Conservation (phyloP, 306 rosid genomes). For the Vachellia collinsii region DNA sequence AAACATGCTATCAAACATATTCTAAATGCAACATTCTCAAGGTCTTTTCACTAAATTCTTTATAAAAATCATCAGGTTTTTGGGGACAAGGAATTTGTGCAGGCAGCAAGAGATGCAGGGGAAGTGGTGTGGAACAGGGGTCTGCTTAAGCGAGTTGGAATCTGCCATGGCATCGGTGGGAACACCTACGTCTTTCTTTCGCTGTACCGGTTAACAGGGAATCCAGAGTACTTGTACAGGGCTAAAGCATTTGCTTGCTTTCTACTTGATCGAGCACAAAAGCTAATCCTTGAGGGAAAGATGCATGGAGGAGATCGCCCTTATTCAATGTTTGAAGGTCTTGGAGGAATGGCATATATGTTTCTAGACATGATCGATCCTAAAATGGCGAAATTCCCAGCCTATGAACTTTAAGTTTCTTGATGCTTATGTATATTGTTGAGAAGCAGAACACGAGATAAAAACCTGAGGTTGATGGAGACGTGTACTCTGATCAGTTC, state of each 20-base stretch:
- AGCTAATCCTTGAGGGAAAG: conserved; percentile 58
- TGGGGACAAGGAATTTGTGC: conserved; percentile 65
- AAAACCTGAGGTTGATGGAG: not conserved
- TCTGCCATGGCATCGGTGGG: conserved; percentile 87
- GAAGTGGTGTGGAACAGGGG: conserved; percentile 82
- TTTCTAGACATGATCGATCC: conserved; percentile 78
- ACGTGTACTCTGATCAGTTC: not conserved
- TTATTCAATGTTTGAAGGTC: conserved; percentile 75
- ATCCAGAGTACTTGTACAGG: conserved; percentile 59
- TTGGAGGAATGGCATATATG: conserved; percentile 75
- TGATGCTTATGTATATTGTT: conserved; percentile 10
- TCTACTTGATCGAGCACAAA: conserved; percentile 62
- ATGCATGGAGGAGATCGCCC: conserved; percentile 90
- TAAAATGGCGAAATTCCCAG: conserved; percentile 69
- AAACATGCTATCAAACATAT: no score
- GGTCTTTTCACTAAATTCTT: conserved; percentile 9
- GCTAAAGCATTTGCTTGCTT: conserved; percentile 87
- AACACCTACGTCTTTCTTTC: conserved; percentile 83
- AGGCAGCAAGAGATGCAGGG: conserved; percentile 77
- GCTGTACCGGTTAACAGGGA: conserved; percentile 70
- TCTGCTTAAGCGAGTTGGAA: conserved; percentile 79
- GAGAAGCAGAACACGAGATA: not conserved
- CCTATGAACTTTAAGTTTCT: conserved; percentile 59
- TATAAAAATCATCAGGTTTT: conserved; percentile 54
- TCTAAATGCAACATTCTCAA: not conserved